These are phyloP conservation scores for Thamnidium elegans DNA, from an alignment of 192 early-diverging fungal species.

Conservation along the genomic window DNA sequence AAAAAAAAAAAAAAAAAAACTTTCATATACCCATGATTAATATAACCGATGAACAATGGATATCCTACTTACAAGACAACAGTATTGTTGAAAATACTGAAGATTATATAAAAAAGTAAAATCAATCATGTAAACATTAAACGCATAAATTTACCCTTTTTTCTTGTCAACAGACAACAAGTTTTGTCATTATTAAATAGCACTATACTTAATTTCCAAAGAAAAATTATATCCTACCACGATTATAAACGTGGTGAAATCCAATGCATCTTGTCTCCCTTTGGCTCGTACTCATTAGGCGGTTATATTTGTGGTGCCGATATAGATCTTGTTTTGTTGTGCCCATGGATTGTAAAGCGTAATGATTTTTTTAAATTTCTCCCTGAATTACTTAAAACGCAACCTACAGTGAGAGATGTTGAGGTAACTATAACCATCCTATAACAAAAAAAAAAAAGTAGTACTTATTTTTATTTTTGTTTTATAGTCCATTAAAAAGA, in stretches of 20 bases:
- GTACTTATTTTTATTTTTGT: neutral
- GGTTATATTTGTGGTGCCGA: conserved; percentile 20
- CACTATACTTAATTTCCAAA: neutral
- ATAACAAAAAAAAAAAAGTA: neutral
- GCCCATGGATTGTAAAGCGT: neutral
- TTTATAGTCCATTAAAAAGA: conserved; percentile 10
- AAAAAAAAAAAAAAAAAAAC: too few relatives aligned
- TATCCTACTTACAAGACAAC: neutral
- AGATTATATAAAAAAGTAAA: neutral
- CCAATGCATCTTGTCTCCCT: conserved; percentile 16
- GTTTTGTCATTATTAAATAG: neutral
- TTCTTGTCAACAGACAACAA: neutral
- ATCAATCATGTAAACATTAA: neutral
- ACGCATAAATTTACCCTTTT: neutral
- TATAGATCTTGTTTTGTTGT: conserved; percentile 17
- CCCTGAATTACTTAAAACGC: neutral
- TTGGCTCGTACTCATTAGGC: conserved; percentile 29
- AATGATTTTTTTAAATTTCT: conserved; percentile 1
- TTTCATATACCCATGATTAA: too few relatives aligned
- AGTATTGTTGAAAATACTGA: neutral
- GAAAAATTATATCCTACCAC: neutral
- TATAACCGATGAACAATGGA: conserved; percentile 5
- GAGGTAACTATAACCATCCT: neutral
- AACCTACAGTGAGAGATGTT: neutral
- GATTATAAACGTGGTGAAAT: neutral